These are phyloP conservation scores for Geranium brycei DNA, from an alignment of 345 rosid species.

Conservation along the genomic window DNA sequence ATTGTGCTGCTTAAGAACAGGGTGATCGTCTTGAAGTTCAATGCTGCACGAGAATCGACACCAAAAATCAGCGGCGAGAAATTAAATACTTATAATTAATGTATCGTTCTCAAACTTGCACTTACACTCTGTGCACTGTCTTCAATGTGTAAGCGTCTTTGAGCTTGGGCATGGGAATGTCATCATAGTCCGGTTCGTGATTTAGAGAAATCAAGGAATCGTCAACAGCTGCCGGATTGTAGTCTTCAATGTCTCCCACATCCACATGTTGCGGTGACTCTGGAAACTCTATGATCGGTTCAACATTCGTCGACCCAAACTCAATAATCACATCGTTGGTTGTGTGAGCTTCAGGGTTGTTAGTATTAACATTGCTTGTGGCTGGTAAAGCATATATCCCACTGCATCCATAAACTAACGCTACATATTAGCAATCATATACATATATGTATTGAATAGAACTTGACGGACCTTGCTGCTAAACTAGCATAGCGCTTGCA, in stretches of 20 bases:
- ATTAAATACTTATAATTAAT: no score
- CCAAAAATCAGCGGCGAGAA: no score
- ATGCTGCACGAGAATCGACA: background rate
- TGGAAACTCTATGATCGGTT: background rate
- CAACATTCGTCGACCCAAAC: background rate
- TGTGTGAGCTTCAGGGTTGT: background rate
- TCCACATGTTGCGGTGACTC: background rate
- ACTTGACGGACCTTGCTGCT: conserved; percentile 40
- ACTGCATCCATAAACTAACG: no score
- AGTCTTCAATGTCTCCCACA: background rate
- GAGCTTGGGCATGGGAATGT: background rate
- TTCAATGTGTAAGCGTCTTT: background rate
- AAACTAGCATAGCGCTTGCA: conserved; percentile 76
- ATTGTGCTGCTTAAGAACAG: background rate
- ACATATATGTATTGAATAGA: no score
- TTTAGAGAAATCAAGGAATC: no score
- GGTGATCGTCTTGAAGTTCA: background rate
- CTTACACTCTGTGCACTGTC: background rate
- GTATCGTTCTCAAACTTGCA: background rate
- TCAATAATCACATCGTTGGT: background rate
- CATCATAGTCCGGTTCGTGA: no score
- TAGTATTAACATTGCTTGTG: no score
- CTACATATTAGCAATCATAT: no score
- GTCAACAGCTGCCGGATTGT: no score
- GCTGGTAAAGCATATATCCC: no score